Evolutionary conservation across 192 early-diverging fungal genomes (phyloP), one percentile per base, ranked within the genome.

Genomic region (Funneliformis geosporum): DNA sequence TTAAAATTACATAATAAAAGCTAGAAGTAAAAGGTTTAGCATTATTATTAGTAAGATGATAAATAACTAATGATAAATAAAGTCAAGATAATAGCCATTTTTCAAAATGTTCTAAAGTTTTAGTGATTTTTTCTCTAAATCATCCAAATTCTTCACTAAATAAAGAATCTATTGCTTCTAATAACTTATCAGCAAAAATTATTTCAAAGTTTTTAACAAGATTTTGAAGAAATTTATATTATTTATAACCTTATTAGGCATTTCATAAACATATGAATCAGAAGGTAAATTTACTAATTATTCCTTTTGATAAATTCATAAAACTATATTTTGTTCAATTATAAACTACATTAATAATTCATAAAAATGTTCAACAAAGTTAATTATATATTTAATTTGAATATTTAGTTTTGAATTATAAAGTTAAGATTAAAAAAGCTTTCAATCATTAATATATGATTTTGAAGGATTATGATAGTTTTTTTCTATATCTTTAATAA

Each of bases 1-100:
- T 59, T 18, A 75, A 60, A 75, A 25, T 4, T 25, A 40, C 25
- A 60, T 60, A 8, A 40, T 38, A 27, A 75, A 27, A 42, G 46
- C 50, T 38, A 42, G 4, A 5, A 60, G 12, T 55, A 75, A 75
- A 75, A 39, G 28, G 6, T 60, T 27, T 21, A 16, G 7, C 50
- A 3, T 50, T 33, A 75, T 75, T 21, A 1, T 28, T 28, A 23
- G n/a, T 50, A 23, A 74, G 27, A 74, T n/a, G n/a, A n/a, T 38
- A 74, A 60, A 74, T 60, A 55, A 28, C 23, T 59, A 74, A 33
- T 59, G 27, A 47, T 38, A 74, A 59, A 74, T 74, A 16, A n/a
- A 33, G 21, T 7, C 50, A 75, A 1, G 16, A 10, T 11, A 38
- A 27, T 16, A 75, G n/a, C 4, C 16, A 47, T n/a, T 72, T 72